Percentiles rank a stretch among this genome's conserved stretches.
These are phyloP conservation scores for Peniophora sp. DNA, from an alignment of 1,284 basidiomycete genomes.

Conservation along the genomic window DNA sequence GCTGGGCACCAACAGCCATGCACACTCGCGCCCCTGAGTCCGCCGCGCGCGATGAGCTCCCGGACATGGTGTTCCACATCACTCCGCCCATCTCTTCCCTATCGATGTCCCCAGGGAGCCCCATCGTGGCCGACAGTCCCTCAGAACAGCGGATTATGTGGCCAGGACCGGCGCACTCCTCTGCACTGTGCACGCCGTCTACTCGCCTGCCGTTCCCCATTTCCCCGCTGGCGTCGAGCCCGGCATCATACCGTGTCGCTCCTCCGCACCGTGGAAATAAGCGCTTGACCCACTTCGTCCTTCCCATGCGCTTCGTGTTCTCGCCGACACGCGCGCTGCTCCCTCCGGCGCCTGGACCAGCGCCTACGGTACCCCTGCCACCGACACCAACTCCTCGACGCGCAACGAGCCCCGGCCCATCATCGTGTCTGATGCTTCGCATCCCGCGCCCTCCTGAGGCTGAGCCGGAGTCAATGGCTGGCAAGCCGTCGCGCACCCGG, in stretches of 20 bases:
- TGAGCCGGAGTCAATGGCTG: conserved; percentile 6
- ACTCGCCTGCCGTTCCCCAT: conserved; percentile 12
- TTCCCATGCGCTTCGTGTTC: conserved; percentile 30
- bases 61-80: conserved; percentile 10
- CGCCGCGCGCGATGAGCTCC: conserved; percentile 6
- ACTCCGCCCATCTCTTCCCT: conserved; percentile 2
- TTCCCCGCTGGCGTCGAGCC: conserved; percentile 13
- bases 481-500: conserved; percentile 23
- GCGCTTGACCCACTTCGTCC: conserved; percentile 33
- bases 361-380: neutral
- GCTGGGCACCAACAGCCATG: conserved; percentile 11
- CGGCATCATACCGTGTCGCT: conserved; percentile 15
- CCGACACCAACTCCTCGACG: neutral
- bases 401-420: no score
- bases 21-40: conserved; percentile 4
- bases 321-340: conserved; percentile 20
- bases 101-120: neutral
- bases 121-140: neutral
- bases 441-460: neutral
- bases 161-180: neutral
- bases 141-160: conserved; percentile 9
- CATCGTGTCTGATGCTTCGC: no score
- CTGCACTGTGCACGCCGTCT: conserved; percentile 4
- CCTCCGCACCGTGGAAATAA: conserved; percentile 19
- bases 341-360: neutral